These are phyloP conservation scores for Wickerhamiella spandovensis DNA, from an alignment of 805 yeast genomes.

Conservation along the genomic window DNA sequence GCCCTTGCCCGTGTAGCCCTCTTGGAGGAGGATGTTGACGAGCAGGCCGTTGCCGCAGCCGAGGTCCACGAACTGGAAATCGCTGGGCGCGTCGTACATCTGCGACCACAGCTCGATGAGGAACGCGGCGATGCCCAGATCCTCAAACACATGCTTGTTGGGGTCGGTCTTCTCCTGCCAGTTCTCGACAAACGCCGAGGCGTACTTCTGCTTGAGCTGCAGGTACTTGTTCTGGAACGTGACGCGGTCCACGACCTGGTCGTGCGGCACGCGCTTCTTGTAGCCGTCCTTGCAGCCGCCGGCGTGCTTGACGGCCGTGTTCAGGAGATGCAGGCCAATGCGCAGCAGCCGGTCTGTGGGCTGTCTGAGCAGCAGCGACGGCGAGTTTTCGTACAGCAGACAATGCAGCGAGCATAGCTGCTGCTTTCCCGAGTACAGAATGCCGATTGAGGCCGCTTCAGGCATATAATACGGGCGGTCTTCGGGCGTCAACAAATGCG, in stretches of 20 bases:
- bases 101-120: conserved; percentile 72
- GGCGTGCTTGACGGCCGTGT: conserved; percentile 75
- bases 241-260: conserved; percentile 67
- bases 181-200: conserved; percentile 54
- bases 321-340: conserved; percentile 66
- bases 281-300: conserved; percentile 75
- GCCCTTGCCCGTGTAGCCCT: conserved; percentile 74
- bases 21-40: conserved; percentile 58
- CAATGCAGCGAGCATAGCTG: conserved; percentile 56
- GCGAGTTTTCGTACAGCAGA: conserved; percentile 37
- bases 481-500: conserved; percentile 48
- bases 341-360: conserved; percentile 50
- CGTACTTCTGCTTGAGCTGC: conserved; percentile 66
- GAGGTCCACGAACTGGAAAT: conserved; percentile 67
- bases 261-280: conserved; percentile 79
- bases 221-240: conserved; percentile 75
- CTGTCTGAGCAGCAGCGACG: conserved; percentile 5
- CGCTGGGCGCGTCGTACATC: conserved; percentile 29
- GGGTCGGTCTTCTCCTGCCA: conserved; percentile 97
- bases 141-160: conserved; percentile 90
- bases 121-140: conserved; percentile 89
- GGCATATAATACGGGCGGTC: conserved; percentile 87
- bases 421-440: conserved; percentile 32
- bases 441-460: conserved; percentile 63
- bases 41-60: conserved; percentile 94